Conservation (phyloP, 2,329 filamentous ascomycete species). For the Pseudogymnoascus sp. region DNA sequence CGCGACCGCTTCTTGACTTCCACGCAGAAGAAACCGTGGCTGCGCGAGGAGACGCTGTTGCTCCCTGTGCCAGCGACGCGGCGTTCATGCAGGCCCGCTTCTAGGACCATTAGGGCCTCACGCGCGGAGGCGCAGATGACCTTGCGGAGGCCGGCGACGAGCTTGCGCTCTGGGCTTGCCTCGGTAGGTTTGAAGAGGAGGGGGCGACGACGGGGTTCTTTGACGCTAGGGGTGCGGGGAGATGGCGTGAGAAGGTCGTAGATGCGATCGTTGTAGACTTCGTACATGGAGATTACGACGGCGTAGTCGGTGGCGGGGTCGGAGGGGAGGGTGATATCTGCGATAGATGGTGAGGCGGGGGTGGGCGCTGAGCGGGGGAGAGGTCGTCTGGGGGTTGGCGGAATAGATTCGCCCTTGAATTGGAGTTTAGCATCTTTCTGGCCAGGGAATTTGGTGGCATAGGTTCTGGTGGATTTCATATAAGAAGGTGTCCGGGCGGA, state of each 20-base stretch:
- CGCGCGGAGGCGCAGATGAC: constrained; percentile 74
- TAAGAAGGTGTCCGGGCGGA: constrained; percentile 21
- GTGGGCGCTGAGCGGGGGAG: constrained; percentile 62
- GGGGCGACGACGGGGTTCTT: constrained; percentile 66
- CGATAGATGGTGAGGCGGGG: constrained; percentile 67
- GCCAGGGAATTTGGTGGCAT: neutral
- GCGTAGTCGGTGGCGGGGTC: constrained; percentile 72
- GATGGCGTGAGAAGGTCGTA: constrained; percentile 77
- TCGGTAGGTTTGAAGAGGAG: constrained; percentile 91
- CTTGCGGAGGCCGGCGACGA: constrained; percentile 87
- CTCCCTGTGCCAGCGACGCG: constrained; percentile 84
- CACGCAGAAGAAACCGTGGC: constrained; percentile 92
- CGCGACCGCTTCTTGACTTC: constrained; percentile 77
- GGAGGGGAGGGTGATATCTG: constrained; percentile 56
- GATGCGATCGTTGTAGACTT: constrained; percentile 97
- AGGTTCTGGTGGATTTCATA: constrained; percentile 18
- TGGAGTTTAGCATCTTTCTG: constrained; percentile 23
- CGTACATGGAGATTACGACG: constrained; percentile 93
- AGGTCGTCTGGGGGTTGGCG: constrained; percentile 49
- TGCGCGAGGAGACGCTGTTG: constrained; percentile 86
- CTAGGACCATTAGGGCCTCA: constrained; percentile 82
- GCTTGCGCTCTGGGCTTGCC: constrained; percentile 78
- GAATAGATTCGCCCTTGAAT: constrained; percentile 45
- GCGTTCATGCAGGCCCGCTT: constrained; percentile 79
- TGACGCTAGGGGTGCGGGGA: constrained; percentile 51